A percentile compares a stretch with the other conserved stretches of the same genome.
These are phyloP conservation scores for Aspergillus bombycis DNA, from an alignment of 2,329 filamentous ascomycete species.

Conservation along the genomic window DNA sequence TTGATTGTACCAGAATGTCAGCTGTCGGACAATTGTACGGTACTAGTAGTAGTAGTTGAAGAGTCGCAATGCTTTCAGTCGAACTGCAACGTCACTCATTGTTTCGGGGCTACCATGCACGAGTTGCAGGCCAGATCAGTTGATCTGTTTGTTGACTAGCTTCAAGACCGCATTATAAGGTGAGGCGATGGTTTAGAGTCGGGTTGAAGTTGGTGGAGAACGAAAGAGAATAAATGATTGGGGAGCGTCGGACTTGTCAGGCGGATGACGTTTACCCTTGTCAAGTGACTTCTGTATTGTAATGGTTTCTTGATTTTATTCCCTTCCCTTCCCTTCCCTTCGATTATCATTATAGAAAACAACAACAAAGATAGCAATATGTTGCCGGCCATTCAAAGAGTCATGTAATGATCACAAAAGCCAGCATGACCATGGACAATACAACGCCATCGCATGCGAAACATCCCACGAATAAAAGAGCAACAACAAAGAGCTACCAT, in stretches of 20 bases:
- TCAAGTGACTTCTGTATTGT: too few species aligned
- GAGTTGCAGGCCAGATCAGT: background rate
- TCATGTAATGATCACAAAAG: constrained; percentile 5
- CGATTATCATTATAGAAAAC: background rate
- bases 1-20: background rate
- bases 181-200: background rate
- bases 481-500: constrained; percentile 2
- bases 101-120: background rate
- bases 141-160: background rate
- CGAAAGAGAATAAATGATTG: constrained; percentile 1
- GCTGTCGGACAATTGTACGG: background rate
- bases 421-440: constrained; percentile 5
- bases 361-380: background rate
- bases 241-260: background rate
- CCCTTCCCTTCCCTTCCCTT: background rate
- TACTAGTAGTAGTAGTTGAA: background rate
- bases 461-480: constrained; percentile 5
- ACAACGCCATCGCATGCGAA: constrained; percentile 11
- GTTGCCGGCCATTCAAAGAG: background rate
- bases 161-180: background rate
- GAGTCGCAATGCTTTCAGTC: background rate
- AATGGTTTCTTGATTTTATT: too few species aligned
- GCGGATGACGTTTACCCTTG: constrained; percentile 1
- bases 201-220: constrained; percentile 1
- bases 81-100: constrained; percentile 10